Percentiles rank a stretch among this genome's conserved stretches.
Conservation (phyloP, 2,329 filamentous ascomycete species). For the Monosporascus sp. region DNA sequence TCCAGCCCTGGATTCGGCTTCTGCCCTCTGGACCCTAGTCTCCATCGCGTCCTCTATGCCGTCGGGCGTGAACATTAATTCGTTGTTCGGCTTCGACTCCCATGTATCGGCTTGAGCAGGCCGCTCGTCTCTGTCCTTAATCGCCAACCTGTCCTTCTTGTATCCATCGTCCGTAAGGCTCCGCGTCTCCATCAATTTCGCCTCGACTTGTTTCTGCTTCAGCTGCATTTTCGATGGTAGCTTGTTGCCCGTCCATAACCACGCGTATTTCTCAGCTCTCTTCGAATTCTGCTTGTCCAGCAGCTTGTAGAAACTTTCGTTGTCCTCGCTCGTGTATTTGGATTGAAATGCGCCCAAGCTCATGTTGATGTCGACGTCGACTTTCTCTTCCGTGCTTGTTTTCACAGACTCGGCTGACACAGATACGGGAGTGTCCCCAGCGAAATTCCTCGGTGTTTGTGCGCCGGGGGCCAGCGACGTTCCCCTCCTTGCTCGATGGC, state of each 20-base stretch:
- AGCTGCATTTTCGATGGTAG: constrained; percentile 75
- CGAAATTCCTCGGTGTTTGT: constrained; percentile 61
- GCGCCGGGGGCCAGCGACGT: constrained; percentile 27
- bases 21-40: constrained; percentile 63
- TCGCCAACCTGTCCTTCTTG: constrained; percentile 52
- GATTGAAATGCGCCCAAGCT: constrained; percentile 81
- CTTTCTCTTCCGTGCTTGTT: constrained; percentile 31
- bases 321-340: constrained; percentile 95
- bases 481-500: constrained; percentile 30
- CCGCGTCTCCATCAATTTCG: constrained; percentile 41
- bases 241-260: constrained; percentile 86
- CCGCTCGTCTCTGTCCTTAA: constrained; percentile 62
- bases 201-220: constrained; percentile 57
- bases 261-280: constrained; percentile 76
- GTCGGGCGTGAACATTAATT: constrained; percentile 78
- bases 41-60: constrained; percentile 52
- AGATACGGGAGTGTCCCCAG: constrained; percentile 68
- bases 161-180: constrained; percentile 52
- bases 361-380: constrained; percentile 66
- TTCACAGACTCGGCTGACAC: constrained; percentile 36
- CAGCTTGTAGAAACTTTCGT: constrained; percentile 91
- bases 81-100: constrained; percentile 70
- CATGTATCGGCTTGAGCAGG: constrained; percentile 74
- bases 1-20: constrained; percentile 64
- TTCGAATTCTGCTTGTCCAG: constrained; percentile 88